Evolutionary conservation across 768 basidiomycete genomes (phyloP).

Genomic region (Collybia sp.): DNA sequence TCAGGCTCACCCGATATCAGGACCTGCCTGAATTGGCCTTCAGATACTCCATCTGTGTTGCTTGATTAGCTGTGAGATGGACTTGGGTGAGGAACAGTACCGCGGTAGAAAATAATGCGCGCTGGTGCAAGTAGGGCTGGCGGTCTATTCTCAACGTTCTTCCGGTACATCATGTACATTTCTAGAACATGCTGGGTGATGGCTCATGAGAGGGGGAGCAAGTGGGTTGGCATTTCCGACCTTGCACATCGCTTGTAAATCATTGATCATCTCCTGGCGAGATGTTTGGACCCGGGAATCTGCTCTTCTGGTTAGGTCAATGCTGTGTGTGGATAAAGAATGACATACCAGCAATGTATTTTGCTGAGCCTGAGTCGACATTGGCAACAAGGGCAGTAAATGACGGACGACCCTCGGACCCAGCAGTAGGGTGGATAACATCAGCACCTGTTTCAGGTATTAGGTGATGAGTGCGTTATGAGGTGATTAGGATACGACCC

Average conservation of each 20-base stretch:
- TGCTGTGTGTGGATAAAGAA: not conserved
- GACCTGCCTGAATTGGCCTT: slow-evolving; percentile 48
- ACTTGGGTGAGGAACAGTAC: slow-evolving; percentile 24
- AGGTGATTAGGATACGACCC: slow-evolving; percentile 33
- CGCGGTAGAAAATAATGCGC: slow-evolving; percentile 74
- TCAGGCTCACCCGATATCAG: slow-evolving; percentile 41
- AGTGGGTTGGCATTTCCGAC: slow-evolving; percentile 23
- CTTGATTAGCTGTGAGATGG: slow-evolving; percentile 3
- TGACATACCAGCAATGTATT: slow-evolving; percentile 48
- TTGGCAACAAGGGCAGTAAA: slow-evolving; percentile 80
- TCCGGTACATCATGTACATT: slow-evolving; percentile 58
- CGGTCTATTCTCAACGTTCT: slow-evolving; percentile 45
- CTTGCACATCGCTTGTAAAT: slow-evolving; percentile 60
- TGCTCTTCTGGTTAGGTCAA: slow-evolving; percentile 15
- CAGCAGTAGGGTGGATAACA: slow-evolving; percentile 80
- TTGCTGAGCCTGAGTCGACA: slow-evolving; percentile 71
- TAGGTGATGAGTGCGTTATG: too few species aligned
- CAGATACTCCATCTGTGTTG: slow-evolving; percentile 46
- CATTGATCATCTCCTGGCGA: slow-evolving; percentile 73
- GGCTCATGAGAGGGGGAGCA: not conserved
- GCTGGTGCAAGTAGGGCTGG: slow-evolving; percentile 42
- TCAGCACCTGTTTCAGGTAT: slow-evolving; percentile 53
- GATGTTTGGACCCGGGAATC: slow-evolving; percentile 64
- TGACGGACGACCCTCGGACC: slow-evolving; percentile 73
- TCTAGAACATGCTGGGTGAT: slow-evolving; percentile 41